Percentiles rank a stretch among this genome's conserved stretches.
These are phyloP conservation scores for Dendrobium chrysotoxum DNA, from an alignment of 106 monocot species.

Conservation along the genomic window DNA sequence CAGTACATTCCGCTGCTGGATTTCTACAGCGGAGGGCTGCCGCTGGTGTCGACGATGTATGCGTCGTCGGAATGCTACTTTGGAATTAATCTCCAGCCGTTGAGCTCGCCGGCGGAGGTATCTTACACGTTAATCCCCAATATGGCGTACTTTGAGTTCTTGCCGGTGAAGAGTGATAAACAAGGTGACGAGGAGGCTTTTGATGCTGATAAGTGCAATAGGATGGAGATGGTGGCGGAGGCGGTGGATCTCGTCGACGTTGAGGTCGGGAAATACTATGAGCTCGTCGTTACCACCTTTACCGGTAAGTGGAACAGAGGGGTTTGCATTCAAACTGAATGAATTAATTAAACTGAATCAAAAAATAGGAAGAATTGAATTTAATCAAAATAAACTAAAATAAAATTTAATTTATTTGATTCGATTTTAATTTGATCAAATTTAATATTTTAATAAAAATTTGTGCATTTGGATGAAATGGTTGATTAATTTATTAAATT, in stretches of 20 bases:
- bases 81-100: conserved; percentile 73
- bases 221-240: neutral
- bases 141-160: conserved; percentile 63
- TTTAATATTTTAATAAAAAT: no score
- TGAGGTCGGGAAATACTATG: conserved; percentile 55
- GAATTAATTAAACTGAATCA: no score
- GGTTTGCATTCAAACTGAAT: no score
- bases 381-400: no score
- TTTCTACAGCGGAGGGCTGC: conserved; percentile 70
- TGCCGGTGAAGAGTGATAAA: conserved; percentile 19
- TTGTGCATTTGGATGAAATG: no score
- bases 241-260: conserved; percentile 54
- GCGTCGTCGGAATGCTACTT: conserved; percentile 93
- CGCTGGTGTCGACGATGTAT: conserved; percentile 85
- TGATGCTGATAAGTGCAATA: no score
- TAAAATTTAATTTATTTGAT: no score
- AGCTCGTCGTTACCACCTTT: conserved; percentile 74
- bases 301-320: conserved; percentile 30
- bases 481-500: no score
- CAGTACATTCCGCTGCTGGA: conserved; percentile 32
- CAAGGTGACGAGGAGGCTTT: conserved; percentile 3
- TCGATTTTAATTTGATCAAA: no score
- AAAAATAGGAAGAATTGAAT: no score
- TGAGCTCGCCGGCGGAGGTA: conserved; percentile 43
- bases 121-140: conserved; percentile 10